Percentiles rank a stretch among this genome's conserved stretches.
These are phyloP conservation scores for Shiraia sp. DNA, from an alignment of 2,329 filamentous ascomycete species.

Conservation along the genomic window DNA sequence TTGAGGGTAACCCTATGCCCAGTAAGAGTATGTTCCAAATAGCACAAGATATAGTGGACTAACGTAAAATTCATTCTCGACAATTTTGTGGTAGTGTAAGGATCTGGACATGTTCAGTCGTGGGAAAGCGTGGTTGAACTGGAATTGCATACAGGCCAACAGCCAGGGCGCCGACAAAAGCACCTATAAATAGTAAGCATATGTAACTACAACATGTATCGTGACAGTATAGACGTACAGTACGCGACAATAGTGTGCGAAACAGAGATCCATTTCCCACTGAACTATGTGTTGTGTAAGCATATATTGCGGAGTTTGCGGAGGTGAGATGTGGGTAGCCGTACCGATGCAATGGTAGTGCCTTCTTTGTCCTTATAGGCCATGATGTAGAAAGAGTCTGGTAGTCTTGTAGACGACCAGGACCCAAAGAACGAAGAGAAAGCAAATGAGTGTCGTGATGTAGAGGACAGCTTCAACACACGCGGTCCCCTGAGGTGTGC, in stretches of 20 bases:
- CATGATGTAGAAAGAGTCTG: constrained; percentile 47
- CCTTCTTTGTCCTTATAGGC: constrained; percentile 65
- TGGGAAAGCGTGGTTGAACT: constrained; percentile 6
- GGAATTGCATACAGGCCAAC: constrained; percentile 61
- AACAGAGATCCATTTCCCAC: constrained; percentile 89
- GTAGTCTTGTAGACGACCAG: constrained; percentile 8
- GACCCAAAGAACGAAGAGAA: constrained; percentile 23
- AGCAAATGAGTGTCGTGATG: constrained; percentile 34
- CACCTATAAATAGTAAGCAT: constrained; percentile 56
- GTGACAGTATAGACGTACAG: constrained; percentile 49
- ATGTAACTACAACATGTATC: not conserved
- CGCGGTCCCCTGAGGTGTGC: constrained; percentile 35
- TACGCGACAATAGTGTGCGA: constrained; percentile 84
- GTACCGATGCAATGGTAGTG: constrained; percentile 63
- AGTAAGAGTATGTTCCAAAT: constrained; percentile 13
- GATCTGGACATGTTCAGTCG: constrained; percentile 50
- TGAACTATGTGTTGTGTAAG: constrained; percentile 60
- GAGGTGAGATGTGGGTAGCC: constrained; percentile 27
- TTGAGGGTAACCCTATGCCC: constrained; percentile 62
- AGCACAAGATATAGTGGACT: constrained; percentile 17
- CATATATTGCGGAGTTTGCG: constrained; percentile 22
- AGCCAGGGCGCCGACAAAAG: constrained; percentile 83
- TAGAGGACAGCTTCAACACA: constrained; percentile 16
- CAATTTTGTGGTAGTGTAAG: constrained; percentile 95
- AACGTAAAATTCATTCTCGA: constrained; percentile 90